Evolutionary conservation across 164 flowering plant genomes (phyloP), one percentile per base, ranked within the genome.

Genomic region (Brasenia schreberi): DNA sequence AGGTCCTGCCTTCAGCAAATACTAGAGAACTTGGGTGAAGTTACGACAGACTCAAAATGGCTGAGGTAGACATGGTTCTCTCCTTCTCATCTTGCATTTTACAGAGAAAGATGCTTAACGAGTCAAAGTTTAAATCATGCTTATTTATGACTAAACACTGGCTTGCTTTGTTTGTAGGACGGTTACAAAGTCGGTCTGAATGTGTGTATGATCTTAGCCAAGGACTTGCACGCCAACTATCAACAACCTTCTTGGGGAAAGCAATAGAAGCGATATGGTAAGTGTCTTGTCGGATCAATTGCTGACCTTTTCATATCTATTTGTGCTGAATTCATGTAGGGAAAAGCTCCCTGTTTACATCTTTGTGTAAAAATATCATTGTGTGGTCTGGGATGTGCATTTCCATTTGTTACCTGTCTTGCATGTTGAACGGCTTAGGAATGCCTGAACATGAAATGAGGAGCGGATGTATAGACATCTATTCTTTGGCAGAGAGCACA

Each of bases 121-220:
- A 33, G 39, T 49, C 12, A 14, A 45, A 45, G 56, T 49, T 49
- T 6, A 2, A 49, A 9, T 49, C 10, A 49, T 49, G 16, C 56
- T 23, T 5, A 23, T 12, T 62, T 19, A 14, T 62, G 10, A 59
- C 7, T 19, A 23, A 23, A 11, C 14, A 19, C 39, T 12, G 14
- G 14, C 18, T 4, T 60, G 4, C 18, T 7, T 62, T 62, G 44
- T 64, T 6, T 63, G 67, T 83, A 90, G 98, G 96, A 87, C 72
- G 87, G 91, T 67, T 64, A 86, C 70, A 83, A 78, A 80, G 97
- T 91, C 66, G 52, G 76, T 6, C 73, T 94, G 81, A 80, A 87
- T 69, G 93, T 94, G 93, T 94, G 14, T 90, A 93, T 77, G 98
- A 93, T 70, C 74, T 93, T 19, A 93, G 96, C 79, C 88, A 85